These are phyloP conservation scores for Picochlorum sp. DNA, from an alignment of 139 green algal species.

Conservation along the genomic window DNA sequence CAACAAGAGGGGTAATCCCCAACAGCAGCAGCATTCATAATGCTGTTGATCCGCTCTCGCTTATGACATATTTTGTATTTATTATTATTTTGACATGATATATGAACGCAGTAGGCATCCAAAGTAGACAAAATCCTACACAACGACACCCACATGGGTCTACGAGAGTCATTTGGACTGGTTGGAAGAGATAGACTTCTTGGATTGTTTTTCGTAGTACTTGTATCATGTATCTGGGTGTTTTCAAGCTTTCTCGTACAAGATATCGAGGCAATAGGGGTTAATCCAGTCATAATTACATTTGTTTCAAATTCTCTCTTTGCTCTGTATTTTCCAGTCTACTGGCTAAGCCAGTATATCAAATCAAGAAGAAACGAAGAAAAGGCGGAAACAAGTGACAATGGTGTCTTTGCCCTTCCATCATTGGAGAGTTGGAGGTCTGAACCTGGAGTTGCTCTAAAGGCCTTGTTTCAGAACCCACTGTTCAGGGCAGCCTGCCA, in stretches of 20 bases:
- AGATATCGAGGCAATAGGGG: conserved; percentile 38
- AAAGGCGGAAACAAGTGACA: too few species aligned
- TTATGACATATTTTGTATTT: too few species aligned
- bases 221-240: conserved; percentile 69
- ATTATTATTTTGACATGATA: too few species aligned
- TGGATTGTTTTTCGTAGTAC: conserved; percentile 21
- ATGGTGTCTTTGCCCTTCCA: too few species aligned
- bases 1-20: too few species aligned
- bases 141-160: not conserved
- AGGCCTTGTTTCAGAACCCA: not conserved
- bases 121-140: too few species aligned
- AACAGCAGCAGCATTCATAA: too few species aligned
- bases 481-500: conserved; percentile 4
- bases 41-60: too few species aligned
- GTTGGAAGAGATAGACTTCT: conserved; percentile 10
- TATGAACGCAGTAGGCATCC: too few species aligned
- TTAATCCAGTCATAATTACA: conserved; percentile 70
- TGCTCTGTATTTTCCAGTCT: conserved; percentile 69
- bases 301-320: conserved; percentile 87
- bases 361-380: not conserved
- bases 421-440: too few species aligned
- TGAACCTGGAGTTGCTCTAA: not conserved
- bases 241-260: conserved; percentile 65
- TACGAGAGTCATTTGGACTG: conserved; percentile 1
- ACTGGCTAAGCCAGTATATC: conserved; percentile 17